Conservation (phyloP, 345 rosid species). For the Dovyalis caffra region DNA sequence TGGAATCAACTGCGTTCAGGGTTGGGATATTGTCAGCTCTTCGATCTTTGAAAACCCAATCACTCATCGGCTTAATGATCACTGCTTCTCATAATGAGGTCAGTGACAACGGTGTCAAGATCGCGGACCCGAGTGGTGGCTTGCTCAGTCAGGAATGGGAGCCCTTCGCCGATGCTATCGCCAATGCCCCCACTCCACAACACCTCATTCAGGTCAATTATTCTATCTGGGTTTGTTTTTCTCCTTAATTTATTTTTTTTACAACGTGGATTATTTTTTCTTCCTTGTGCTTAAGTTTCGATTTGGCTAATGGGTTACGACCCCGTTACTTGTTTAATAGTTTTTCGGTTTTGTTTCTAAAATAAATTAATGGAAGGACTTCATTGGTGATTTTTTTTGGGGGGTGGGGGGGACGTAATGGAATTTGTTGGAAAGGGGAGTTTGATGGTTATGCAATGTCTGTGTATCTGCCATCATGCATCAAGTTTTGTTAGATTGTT, state of each 20-base stretch:
- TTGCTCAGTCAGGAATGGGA: slow-evolving; percentile 98
- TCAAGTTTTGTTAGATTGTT: not conserved
- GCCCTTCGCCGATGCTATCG: slow-evolving; percentile 83
- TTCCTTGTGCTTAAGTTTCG: not conserved
- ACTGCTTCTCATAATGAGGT: slow-evolving; percentile 89
- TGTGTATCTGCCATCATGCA: no score
- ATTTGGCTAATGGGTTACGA: no score
- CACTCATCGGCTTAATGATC: slow-evolving; percentile 80
- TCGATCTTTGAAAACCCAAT: slow-evolving; percentile 66
- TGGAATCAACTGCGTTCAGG: slow-evolving; percentile 68
- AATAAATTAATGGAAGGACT: no score
- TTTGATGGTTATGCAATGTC: no score
- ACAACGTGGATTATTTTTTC: not conserved
- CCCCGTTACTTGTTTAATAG: no score
- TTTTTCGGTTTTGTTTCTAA: no score
- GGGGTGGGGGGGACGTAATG: no score
- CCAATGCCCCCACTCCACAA: slow-evolving; percentile 55
- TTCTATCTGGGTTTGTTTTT: not conserved
- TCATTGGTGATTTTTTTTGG: no score
- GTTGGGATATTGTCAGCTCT: slow-evolving; percentile 83
- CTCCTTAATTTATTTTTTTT: not conserved
- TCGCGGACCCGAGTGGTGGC: slow-evolving; percentile 78
- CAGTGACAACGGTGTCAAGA: slow-evolving; percentile 85
- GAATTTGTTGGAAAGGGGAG: no score
- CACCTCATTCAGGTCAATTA: slow-evolving; percentile 46